A percentile compares a stretch with the other conserved stretches of the same genome.
phyloP scores from a whole-genome alignment of 305 asterid species.

The Petunia hybrid region DNA sequence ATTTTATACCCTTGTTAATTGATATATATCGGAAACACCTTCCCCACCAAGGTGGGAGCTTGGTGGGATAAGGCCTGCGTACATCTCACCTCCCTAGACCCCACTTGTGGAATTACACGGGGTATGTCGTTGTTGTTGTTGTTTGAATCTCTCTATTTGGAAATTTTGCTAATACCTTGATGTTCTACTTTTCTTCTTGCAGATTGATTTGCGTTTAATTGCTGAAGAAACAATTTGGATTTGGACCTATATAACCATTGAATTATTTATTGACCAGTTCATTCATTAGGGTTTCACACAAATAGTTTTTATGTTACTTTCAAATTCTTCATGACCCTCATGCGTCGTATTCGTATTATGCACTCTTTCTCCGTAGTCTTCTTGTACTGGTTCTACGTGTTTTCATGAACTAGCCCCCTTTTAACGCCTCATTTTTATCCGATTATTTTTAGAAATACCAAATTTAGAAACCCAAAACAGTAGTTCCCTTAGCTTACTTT shows the following conservation, averaged over 20 bases:
- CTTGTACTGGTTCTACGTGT: constrained; percentile 60
- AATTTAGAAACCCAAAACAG: background rate
- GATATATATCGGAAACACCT: too few relatives aligned
- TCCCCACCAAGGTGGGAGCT: too few relatives aligned
- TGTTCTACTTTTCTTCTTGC: constrained; percentile 4
- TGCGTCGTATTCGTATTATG: constrained; percentile 57
- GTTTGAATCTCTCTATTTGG: background rate
- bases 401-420: constrained; percentile 52
- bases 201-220: constrained; percentile 28
- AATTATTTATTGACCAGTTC: background rate
- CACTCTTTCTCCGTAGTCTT: constrained; percentile 71
- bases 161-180: background rate
- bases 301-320: constrained; percentile 36
- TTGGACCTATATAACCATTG: background rate
- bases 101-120: too few relatives aligned
- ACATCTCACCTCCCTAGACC: too few relatives aligned
- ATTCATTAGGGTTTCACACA: background rate
- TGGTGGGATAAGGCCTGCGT: too few relatives aligned
- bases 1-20: background rate
- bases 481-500: background rate
- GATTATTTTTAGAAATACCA: background rate
- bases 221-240: constrained; percentile 17
- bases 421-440: too few relatives aligned
- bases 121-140: background rate
- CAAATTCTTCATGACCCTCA: constrained; percentile 41